Evolutionary conservation across 192 early-diverging fungal species (phyloP).

Genomic region (Coemansia guatemalensis): DNA sequence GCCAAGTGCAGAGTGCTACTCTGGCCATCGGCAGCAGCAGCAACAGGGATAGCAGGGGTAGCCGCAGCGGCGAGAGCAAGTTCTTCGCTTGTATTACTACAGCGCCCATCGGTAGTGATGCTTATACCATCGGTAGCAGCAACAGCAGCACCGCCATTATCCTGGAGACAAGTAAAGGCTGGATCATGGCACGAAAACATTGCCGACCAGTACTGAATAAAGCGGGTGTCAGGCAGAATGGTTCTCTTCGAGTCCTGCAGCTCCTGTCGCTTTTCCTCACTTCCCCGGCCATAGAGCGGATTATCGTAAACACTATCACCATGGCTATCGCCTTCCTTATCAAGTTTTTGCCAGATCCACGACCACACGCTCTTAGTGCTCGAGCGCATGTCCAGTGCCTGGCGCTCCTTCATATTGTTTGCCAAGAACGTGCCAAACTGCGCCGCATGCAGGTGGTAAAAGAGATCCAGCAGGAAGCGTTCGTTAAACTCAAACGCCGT

Average conservation of each 20-base stretch:
- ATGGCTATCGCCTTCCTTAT: neutral
- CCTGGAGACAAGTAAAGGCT: conserved; percentile 1
- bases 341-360: conserved; percentile 53
- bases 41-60: too few relatives aligned
- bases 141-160: too few relatives aligned
- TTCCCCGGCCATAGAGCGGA: conserved; percentile 14
- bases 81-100: too few relatives aligned
- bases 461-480: conserved; percentile 73
- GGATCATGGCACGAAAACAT: conserved; percentile 46
- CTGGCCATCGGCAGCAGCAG: too few relatives aligned
- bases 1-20: too few relatives aligned
- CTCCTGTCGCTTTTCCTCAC: neutral
- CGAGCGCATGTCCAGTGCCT: conserved; percentile 39
- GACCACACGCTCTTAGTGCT: conserved; percentile 78
- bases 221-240: conserved; percentile 32
- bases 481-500: conserved; percentile 94
- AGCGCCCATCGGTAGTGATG: too few relatives aligned
- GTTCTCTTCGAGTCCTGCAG: neutral
- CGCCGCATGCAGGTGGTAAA: conserved; percentile 85
- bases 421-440: conserved; percentile 95
- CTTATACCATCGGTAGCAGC: too few relatives aligned
- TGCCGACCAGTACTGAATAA: conserved; percentile 50
- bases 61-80: too few relatives aligned
- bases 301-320: conserved; percentile 11
- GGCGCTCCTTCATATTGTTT: conserved; percentile 82